Base-by-base conservation (phyloP, 305 asterid species). In the Salvia sclarea region DNA sequence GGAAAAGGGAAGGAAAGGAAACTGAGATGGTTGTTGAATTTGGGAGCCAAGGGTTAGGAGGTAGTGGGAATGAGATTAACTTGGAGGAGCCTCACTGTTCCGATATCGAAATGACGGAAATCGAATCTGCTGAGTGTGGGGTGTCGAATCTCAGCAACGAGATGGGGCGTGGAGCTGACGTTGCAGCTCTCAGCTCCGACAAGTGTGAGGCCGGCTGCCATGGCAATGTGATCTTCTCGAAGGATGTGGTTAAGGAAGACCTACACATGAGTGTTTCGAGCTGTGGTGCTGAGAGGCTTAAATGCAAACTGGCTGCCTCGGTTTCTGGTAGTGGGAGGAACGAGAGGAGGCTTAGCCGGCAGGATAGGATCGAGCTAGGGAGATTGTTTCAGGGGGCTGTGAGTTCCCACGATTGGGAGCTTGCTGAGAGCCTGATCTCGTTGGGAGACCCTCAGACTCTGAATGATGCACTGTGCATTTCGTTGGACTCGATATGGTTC, bases 401-500 rank as follows among this genome's bases (percentile, higher is more conserved):
- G 76, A 86, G 89, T 77, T 70, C 85, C 11, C 84, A 73, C 63
- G 88, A 86, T 53, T 88, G 93, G 91, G 91, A 83, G 71, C 86
- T 80, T 53, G 88, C 91, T 0, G 91, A 86, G 73, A 86, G 84
- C 75, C 73, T 88, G 47, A 77, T 84, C 71, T 64, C 80, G 66
- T 66, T 86, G 81, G 92, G 88, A 11, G 91, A 88, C 71, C 85
- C 86, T 9, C 92, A 84, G 75, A 86, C 91, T 38, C 84, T 86
- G 9, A 88, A 86, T 60, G 93, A 86, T 67, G 86, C 88, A 6
- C 63, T 88, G 63, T 88, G 96, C 80, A 80, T 88, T 60, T 76
- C 91, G 30, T 76, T 88, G 82, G 93, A 86, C 73, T 86, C 91
- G 11, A 76, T 88, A 49, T 88, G 96, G 96, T 86, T 88, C 58